Evolutionary conservation across 2,329 filamentous ascomycete species (phyloP).

Genomic region (Fusarium burgessii): DNA sequence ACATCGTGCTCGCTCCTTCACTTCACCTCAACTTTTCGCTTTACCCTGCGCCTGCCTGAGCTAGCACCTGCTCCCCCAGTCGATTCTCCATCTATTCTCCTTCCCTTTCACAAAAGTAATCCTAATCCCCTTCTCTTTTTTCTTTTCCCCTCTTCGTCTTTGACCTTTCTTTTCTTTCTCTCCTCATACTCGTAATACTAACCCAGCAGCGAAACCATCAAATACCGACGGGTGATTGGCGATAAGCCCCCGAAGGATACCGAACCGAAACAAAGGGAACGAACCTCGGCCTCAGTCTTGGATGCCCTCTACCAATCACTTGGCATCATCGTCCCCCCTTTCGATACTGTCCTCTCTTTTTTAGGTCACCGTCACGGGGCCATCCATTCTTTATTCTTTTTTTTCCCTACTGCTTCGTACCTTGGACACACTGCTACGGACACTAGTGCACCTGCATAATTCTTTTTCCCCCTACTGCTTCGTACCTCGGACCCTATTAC

Average conservation of each 20-base stretch:
- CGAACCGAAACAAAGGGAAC: conserved; percentile 27
- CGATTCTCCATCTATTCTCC: conserved; percentile 21
- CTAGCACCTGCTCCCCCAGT: conserved; percentile 21
- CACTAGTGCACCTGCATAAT: conserved; percentile 30
- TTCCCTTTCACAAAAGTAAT: conserved; percentile 15
- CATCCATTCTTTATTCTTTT: conserved; percentile 35
- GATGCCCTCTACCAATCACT: conserved; percentile 39
- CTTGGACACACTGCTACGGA: conserved; percentile 8
- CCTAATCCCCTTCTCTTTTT: conserved; percentile 6
- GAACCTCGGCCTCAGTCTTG: conserved; percentile 10
- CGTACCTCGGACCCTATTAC: conserved; percentile 20
- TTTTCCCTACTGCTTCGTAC: no score
- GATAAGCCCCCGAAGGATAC: conserved; percentile 20
- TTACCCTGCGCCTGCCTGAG: conserved; percentile 20
- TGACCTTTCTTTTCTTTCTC: neutral
- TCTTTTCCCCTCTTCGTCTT: neutral
- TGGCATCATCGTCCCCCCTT: conserved; percentile 33
- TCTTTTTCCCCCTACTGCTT: conserved; percentile 5
- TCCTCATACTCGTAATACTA: conserved; percentile 35
- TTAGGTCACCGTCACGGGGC: conserved; percentile 33
- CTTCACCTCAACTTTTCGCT: conserved; percentile 6
- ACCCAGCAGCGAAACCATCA: conserved; percentile 25
- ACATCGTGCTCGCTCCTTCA: no score
- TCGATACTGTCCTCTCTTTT: conserved; percentile 27
- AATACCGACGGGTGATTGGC: conserved; percentile 35